These are phyloP conservation scores for Anaeromyces robustus DNA, from an alignment of 192 early-diverging fungal species.

Conservation along the genomic window DNA sequence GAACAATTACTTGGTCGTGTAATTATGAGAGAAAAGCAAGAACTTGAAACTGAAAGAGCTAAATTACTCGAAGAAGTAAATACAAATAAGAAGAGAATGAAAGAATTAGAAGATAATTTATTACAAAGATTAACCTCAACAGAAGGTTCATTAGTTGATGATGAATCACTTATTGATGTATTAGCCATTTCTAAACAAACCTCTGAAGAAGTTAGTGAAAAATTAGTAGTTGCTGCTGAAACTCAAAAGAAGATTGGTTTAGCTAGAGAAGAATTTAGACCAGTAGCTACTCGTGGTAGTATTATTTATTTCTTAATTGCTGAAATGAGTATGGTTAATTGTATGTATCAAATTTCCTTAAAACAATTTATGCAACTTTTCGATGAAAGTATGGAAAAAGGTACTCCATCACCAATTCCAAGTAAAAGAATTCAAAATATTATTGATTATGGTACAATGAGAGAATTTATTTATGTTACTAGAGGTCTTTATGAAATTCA, in stretches of 20 bases:
- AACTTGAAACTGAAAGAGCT: conserved; percentile 44
- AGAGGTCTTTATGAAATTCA: conserved; percentile 48
- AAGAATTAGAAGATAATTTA: conserved; percentile 51
- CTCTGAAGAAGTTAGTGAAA: conserved; percentile 48
- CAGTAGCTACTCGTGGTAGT: conserved; percentile 37
- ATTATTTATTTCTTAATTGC: conserved; percentile 55
- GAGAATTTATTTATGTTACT: conserved; percentile 35
- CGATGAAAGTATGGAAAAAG: conserved; percentile 48
- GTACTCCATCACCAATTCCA: conserved; percentile 44
- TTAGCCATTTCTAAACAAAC: conserved; percentile 44
- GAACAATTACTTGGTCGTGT: conserved; percentile 48
- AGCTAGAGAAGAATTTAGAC: conserved; percentile 48
- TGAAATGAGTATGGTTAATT: conserved; percentile 50
- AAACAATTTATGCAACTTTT: conserved; percentile 52
- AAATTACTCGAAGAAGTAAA: conserved; percentile 51
- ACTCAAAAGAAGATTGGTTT: conserved; percentile 49
- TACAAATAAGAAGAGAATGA: conserved; percentile 50
- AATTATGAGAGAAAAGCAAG: conserved; percentile 50
- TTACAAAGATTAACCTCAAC: conserved; percentile 46
- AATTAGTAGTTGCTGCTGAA: conserved; percentile 42
- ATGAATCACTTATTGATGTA: conserved; percentile 52
- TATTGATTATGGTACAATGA: conserved; percentile 48
- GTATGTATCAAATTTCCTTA: conserved; percentile 48
- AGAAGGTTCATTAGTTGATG: conserved; percentile 43
- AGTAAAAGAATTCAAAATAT: conserved; percentile 49